Base-by-base conservation (phyloP, 192 early-diverging fungal species). In the Entomortierella beljakovae region DNA sequence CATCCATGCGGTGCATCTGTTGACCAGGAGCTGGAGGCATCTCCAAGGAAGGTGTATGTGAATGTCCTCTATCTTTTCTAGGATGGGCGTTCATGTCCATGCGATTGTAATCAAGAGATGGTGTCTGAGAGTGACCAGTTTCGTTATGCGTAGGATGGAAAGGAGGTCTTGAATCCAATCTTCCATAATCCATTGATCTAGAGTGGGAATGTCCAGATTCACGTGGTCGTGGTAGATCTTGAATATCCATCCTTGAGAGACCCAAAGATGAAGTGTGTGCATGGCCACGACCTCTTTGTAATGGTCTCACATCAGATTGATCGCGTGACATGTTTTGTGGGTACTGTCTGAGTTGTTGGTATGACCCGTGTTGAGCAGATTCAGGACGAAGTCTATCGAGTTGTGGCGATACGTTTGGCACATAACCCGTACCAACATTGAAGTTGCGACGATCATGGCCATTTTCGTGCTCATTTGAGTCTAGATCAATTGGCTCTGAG, bases 131-230 rank as follows among this genome's bases (percentile, higher is more conserved):
- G 26, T 77, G 75, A 20, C 61, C 61, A 42, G 26, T 37, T 8
- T 79, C 68, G n/a, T 48, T 34, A 15, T 46, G 43, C 15, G 15
- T 46, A 28, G 67, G 55, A 25, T 70, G 68, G 32, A 38, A 61
- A 57, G 53, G 46, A 13, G 46, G 53, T 46, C 66, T 59, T 6
- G 56, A 51, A 31, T 69, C 75, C 13, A 63, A n/a, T 32, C 75
- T 53, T 13, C 75, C 62, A 61, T 70, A 79, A 16, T 79, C 75
- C 75, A 79, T 70, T 8, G 75, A 79, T 18, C 75, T 67, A 1
- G 75, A 79, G 52, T 79, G 75, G 0, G 61, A 57, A 38, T 79
- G 75, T 3, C 75, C 61, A 7, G 46, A 54, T 22, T 53, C 61
- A 28, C 66, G 57, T 5, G 58, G 33, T 10, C 71, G 62, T 18